Evolutionary conservation across 371 early-diverging fungal species (phyloP).

Genomic region (Chytridium lagenaria): DNA sequence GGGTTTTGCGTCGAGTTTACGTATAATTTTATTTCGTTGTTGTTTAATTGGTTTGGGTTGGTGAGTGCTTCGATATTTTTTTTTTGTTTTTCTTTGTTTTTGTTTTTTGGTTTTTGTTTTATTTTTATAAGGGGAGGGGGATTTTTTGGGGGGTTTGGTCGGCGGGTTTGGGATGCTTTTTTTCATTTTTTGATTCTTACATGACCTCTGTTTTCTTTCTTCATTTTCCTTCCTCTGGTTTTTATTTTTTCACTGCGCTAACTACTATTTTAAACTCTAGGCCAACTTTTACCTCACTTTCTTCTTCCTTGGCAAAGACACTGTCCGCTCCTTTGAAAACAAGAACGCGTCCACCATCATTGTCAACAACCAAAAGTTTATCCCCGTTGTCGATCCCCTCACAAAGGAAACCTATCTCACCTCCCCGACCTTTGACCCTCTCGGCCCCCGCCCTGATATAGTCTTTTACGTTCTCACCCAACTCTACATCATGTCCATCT

Average conservation of each 20-base stretch:
- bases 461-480: constrained; percentile 60
- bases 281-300: constrained; percentile 87
- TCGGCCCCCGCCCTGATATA: constrained; percentile 19
- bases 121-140: not conserved
- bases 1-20: constrained; percentile 67
- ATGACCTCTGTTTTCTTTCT: no score
- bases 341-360: not conserved
- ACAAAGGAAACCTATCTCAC: not conserved
- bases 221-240: no score
- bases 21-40: constrained; percentile 65
- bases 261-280: constrained; percentile 41
- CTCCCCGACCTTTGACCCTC: constrained; percentile 22
- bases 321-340: not conserved
- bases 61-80: constrained; percentile 56
- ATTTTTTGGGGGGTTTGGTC: no score
- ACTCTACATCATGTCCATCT: constrained; percentile 76
- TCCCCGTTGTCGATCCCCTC: not conserved
- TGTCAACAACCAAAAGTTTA: not conserved
- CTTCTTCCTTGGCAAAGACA: constrained; percentile 68
- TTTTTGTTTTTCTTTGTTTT: constrained; percentile 12
- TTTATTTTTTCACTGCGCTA: no score
- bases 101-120: not conserved
- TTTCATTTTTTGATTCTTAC: constrained; percentile 8
- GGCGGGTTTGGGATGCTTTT: no score
- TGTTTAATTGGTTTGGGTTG: constrained; percentile 80